Evolutionary conservation across 495 filamentous ascomycete genomes (phyloP).

Genomic region (Aspergillus kassunensis): DNA sequence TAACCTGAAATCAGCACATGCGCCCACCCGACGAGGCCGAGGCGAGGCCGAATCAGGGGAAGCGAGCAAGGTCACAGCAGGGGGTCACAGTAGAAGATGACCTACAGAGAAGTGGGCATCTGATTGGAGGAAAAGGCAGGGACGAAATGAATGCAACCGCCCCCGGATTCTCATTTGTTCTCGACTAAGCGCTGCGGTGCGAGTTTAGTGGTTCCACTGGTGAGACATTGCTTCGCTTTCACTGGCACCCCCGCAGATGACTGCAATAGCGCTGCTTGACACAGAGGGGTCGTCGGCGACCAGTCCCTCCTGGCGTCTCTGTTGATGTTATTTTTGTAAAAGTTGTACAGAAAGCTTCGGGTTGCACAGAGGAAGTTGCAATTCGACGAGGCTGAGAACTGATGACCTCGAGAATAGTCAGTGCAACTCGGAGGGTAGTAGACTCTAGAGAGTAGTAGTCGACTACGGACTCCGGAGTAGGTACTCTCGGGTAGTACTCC

Average conservation of each 20-base stretch:
- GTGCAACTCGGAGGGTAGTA: too few species aligned
- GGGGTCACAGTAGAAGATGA: too few species aligned
- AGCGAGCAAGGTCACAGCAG: background rate
- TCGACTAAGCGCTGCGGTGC: background rate
- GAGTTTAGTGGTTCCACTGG: background rate
- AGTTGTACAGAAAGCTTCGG: too few species aligned
- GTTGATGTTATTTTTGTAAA: too few species aligned
- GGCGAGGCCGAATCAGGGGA: constrained; percentile 18
- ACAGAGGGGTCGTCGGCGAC: background rate
- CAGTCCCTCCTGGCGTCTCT: too few species aligned
- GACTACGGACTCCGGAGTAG: background rate
- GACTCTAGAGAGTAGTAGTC: background rate
- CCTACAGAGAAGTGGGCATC: too few species aligned
- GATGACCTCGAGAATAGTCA: too few species aligned
- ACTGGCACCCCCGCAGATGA: background rate
- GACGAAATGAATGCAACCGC: constrained; percentile 18
- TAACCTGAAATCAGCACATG: constrained; percentile 18
- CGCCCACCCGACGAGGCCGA: constrained; percentile 7
- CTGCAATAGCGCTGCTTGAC: too few species aligned
- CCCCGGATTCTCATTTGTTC: constrained; percentile 27
- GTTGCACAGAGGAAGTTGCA: too few species aligned
- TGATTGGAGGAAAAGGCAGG: too few species aligned
- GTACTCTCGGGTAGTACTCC: background rate
- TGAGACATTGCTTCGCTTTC: background rate
- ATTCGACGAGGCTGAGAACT: too few species aligned